phyloP scores from a whole-genome alignment of 2,329 filamentous ascomycete species.

The Sporothrix globosa region DNA sequence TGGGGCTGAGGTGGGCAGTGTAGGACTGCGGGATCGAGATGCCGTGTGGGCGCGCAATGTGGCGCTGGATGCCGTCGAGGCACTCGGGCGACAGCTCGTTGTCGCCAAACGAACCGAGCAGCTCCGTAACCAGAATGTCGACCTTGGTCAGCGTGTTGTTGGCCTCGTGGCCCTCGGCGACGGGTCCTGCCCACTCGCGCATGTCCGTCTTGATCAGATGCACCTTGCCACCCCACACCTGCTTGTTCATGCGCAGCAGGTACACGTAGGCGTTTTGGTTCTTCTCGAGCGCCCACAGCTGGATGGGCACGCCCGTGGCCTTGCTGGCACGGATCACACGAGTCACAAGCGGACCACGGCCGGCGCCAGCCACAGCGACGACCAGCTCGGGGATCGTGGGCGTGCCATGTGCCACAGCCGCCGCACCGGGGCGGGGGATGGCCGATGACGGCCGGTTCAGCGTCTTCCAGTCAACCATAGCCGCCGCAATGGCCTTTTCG shows the following conservation, averaged over 20 bases:
- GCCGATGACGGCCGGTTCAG: conserved; percentile 75
- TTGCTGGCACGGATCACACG: conserved; percentile 80
- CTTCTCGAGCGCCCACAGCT: conserved; percentile 94
- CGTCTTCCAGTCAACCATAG: conserved; percentile 76
- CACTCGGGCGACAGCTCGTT: conserved; percentile 96
- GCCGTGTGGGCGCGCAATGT: conserved; percentile 75
- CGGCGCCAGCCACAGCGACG: conserved; percentile 89
- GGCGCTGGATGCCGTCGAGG: conserved; percentile 90
- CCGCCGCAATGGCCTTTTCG: conserved; percentile 78
- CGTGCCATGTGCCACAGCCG: conserved; percentile 29
- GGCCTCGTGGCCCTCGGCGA: conserved; percentile 49
- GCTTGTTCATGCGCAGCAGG: conserved; percentile 81
- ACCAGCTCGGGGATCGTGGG: conserved; percentile 56
- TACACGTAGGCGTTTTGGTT: conserved; percentile 97
- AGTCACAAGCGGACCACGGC: conserved; percentile 88
- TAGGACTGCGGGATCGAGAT: conserved; percentile 95
- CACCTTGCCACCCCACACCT: conserved; percentile 77
- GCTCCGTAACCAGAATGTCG: conserved; percentile 91
- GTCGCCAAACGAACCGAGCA: conserved; percentile 93
- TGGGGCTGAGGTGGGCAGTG: conserved; percentile 90
- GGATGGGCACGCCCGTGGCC: conserved; percentile 73
- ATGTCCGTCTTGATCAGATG: conserved; percentile 95
- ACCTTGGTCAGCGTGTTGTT: conserved; percentile 65
- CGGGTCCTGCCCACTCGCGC: conserved; percentile 90
- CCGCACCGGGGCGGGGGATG: conserved; percentile 59